phyloP scores from a whole-genome alignment of 495 filamentous ascomycete species.

The Xylaria scruposa region DNA sequence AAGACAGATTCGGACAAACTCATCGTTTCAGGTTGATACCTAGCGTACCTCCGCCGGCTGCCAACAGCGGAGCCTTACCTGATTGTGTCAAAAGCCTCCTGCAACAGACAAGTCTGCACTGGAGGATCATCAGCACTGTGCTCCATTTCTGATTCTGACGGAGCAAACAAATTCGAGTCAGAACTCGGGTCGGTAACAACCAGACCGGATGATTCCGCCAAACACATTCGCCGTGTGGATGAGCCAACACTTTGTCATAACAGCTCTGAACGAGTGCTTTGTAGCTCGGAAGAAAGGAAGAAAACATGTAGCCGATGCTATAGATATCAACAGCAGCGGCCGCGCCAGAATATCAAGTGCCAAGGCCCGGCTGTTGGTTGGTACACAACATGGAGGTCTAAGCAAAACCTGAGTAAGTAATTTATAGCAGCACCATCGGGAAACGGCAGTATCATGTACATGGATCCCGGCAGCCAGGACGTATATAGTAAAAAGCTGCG shows the following conservation, averaged over 20 bases:
- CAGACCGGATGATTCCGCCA: neutral
- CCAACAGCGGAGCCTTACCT: constrained; percentile 16
- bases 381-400: neutral
- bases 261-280: neutral
- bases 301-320: neutral
- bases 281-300: neutral
- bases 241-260: neutral
- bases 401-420: too few species aligned
- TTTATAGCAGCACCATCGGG: neutral
- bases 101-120: neutral
- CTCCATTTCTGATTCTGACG: neutral
- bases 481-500: neutral
- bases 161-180: constrained; percentile 13
- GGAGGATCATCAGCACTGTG: neutral
- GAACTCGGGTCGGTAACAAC: neutral
- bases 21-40: constrained; percentile 16
- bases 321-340: neutral
- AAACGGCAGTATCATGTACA: neutral
- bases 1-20: constrained; percentile 12
- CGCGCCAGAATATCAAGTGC: neutral
- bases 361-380: neutral
- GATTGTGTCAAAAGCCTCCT: neutral
- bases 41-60: neutral
- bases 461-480: neutral
- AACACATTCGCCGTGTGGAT: neutral